Base-by-base conservation (phyloP, 169 alveolate species). In the Plasmodium billcollinsi region DNA sequence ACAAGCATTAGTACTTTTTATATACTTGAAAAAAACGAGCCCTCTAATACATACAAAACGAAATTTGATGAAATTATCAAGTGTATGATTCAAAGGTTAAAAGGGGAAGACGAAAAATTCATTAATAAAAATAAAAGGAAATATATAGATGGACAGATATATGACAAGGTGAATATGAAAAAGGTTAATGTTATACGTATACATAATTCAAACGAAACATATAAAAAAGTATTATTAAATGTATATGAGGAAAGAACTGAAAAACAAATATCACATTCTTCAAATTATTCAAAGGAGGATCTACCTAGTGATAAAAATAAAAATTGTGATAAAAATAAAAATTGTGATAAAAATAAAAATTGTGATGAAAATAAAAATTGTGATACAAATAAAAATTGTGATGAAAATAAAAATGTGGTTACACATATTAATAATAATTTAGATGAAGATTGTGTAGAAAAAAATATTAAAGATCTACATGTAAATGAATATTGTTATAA, bases 1-100 rank as follows among this genome's bases (percentile, higher is more conserved):
- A 85, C 85, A 9, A 85, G 92, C 29, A 9, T 71, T 50, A 58
- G 72, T 3, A 85, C 74, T 0, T 71, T 85, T 61, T 85, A 50
- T 15, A 15, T 85, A 65, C 11, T 85, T 11, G 88, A 85, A 24
- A 45, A 73, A 50, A 85, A 61, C 11, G 12, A 50, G n/a, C 39
- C 11, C 2, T 2, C 18, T 49, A 6, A 39, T 33, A 33, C 3
- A 26, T 11, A 21, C n/a, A 29, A 20, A 33, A 21, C 11, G 20
- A n/a, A 47, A 18, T 75, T 74, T 74, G 1, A n/a, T 0, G 65
- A 56, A 5, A 76, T 21, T 20, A 26, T 63, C 2, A 20, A 43
- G 5, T 14, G 5, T n/a, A 65, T 63, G 69, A 65, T 63, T 3
- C 18, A 65, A 3, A 1, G 24, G 24, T 26, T 76, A 47, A 49